Evolutionary conservation across 306 rosid genomes (phyloP), one percentile per base, ranked within the genome.

Genomic region (Vicia sativa): DNA sequence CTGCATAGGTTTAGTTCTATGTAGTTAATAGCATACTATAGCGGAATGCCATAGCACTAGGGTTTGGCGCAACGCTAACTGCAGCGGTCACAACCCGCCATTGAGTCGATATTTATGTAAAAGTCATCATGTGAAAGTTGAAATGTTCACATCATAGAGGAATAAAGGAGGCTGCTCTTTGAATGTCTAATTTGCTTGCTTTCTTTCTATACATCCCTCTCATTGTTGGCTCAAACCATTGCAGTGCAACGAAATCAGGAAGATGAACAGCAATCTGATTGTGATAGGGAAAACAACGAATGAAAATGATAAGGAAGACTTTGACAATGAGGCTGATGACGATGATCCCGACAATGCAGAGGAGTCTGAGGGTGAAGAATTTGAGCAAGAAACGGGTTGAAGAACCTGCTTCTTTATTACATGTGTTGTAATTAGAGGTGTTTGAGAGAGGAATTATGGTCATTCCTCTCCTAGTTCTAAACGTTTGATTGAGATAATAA

Each of bases 331-430:
- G 42, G 91, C 83, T 3, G 84, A 80, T 52, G 84, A 75, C 7
- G 80, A 80, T 16, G 96, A 92, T 15, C 86, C 75, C 0, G 98
- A 89, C 81, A 86, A 89, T 68, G 96, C 82, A 56, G 98, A 90
- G 65, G 96, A 89, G 58, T 86, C 95, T 4, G 98, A 89, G 59
- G 96, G 91, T 3, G 98, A 92, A 83, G 96, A 92, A 23, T 89
- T 87, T 74, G 98, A 90, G 85, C 96, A 87, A 71, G 98, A 92
- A 87, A 87, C 96, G 23, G 83, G 88, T 67, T 92, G 84, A 92
- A 80, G 57, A 62, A 53, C 37, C 49, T 78, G 44, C 62, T 56
- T 58, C 11, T 63, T 9, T 55, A 61, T 39, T 45, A 38, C 8
- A 11, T 11, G 8, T 54, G 60, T 25, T 54, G 34, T 45, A 13